Base-by-base conservation (phyloP, 352 stramenopile genomes). In the Phytophthora pinifolia region DNA sequence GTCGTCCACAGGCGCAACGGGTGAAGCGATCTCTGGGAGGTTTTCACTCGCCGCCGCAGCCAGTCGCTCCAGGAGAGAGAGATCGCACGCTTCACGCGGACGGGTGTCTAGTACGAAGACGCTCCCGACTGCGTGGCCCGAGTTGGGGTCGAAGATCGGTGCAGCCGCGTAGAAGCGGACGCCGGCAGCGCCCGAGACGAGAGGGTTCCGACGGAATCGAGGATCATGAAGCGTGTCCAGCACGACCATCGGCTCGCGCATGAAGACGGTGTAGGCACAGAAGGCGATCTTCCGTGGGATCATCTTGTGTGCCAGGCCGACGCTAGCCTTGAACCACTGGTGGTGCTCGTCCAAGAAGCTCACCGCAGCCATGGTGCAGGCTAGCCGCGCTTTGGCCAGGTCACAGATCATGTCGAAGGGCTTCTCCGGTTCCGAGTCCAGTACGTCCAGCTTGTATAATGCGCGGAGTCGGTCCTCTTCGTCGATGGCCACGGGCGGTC, bases 151-250 rank as follows among this genome's bases (percentile, higher is more conserved):
- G 10, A 92, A 43, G 46, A 94, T 88, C 4, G 84, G 84, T 12
- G 80, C 84, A 14, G 76, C 67, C 4, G 96, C 96, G 70, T 98
- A 98, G 60, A 98, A 98, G n/a, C 94, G 85, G 31, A 98, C 86
- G 41, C 86, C 73, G 4, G 92, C 86, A 25, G 77, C 74, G 15
- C 92, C 91, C 1, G 79, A 89, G 1, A 98, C 92, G 2, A 98
- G 76, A 35, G 86, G 79, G 68, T 97, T 98, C 37, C 76, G 64
- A 18, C 76, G 62, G 54, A 98, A 98, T 22, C 92, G 79, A 49
- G 66, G 56, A 70, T 98, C 94, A 39, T 92, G 78, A 15, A 84
- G 67, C 7, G 88, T 92, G 61, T 98, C 91, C 9, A 89, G 79
- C 4, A 98, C 79, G 14, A 94, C 81, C 9, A 92, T 65, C 25